Conservation (phyloP, 2,329 filamentous ascomycete species). For the Pseudogymnoascus destructans region DNA sequence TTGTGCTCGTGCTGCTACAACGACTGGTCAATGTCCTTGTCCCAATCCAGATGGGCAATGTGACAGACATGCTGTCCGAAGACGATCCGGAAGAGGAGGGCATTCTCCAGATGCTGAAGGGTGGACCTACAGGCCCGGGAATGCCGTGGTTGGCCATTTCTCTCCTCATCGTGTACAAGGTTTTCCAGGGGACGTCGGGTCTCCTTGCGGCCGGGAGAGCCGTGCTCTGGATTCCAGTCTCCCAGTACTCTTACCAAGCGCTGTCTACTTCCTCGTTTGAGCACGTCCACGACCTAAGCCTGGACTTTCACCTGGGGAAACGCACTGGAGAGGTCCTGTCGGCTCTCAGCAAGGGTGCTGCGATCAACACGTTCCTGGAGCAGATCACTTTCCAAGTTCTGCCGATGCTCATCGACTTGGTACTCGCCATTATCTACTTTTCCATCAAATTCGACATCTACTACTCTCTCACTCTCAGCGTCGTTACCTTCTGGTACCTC, state of each 20-base stretch:
- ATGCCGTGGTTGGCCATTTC: constrained; percentile 63
- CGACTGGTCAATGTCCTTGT: constrained; percentile 78
- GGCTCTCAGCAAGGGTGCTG: constrained; percentile 86
- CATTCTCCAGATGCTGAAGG: constrained; percentile 14
- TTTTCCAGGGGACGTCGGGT: constrained; percentile 80
- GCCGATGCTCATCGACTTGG: constrained; percentile 85
- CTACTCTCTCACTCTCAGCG: constrained; percentile 77
- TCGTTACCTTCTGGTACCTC: constrained; percentile 91
- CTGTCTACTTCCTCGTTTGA: constrained; percentile 92
- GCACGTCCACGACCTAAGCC: constrained; percentile 86
- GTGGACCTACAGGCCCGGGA: not conserved
- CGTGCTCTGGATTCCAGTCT: constrained; percentile 88
- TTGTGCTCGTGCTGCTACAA: constrained; percentile 66
- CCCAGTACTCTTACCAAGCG: constrained; percentile 91
- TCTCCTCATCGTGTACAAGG: constrained; percentile 63
- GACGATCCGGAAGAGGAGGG: constrained; percentile 31
- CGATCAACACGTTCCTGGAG: constrained; percentile 93
- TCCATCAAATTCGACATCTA: constrained; percentile 68
- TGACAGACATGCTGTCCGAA: constrained; percentile 59
- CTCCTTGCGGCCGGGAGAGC: constrained; percentile 71
- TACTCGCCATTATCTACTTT: constrained; percentile 74
- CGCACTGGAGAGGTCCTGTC: constrained; percentile 93
- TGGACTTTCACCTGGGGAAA: constrained; percentile 94
- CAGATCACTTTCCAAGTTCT: constrained; percentile 92
- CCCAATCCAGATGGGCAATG: constrained; percentile 63